Base-by-base conservation (phyloP, 306 rosid species). In the Prunus campanulata region DNA sequence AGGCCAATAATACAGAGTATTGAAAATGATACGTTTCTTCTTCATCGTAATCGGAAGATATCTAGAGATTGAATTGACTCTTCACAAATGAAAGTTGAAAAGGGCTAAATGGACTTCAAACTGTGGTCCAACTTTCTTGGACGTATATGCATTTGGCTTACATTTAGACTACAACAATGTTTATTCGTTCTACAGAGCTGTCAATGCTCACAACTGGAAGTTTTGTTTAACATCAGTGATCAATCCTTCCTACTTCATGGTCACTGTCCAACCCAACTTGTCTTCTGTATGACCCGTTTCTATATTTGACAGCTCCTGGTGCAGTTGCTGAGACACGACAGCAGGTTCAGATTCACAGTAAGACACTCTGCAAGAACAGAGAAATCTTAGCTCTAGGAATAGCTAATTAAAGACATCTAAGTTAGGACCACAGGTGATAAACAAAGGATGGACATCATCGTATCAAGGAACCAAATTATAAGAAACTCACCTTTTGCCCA, bases 211-310 rank as follows among this genome's bases (percentile, higher is more conserved):
- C 20, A 42, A 32, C 15, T 50, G 46, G 39, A 70, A 27, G 61
- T 70, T 70, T 16, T 50, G 18, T 49, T 27, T 27, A 27, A 7
- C 30, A 44, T 66, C 71, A 24, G 11, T 51, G 4, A 1, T n/a
- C 18, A 12, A 9, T 9, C 16, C 47, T 20, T 54, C 63, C 42
- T 52, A 54, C 79, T 76, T 57, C 68, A 68, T 19, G 46, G 60
- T 44, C 8, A 77, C 68, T 25, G 69, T 57, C 80, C 75, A 69
- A 20, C 74, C 69, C 61, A 60, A 67, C 6, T 27, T 35, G 72
- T 75, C 72, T 46, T 57, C 68, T n/a, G 66, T 35, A 42, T 44
- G 22, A 56, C 74, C 75, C 60, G n/a, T 68, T 44, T 77, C 62
- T 46, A 77, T 18, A 57, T 46, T 47, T 20, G 75, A 68, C 27